These are phyloP conservation scores for Daldinia grandis DNA, from an alignment of 495 filamentous ascomycete genomes.

Conservation along the genomic window DNA sequence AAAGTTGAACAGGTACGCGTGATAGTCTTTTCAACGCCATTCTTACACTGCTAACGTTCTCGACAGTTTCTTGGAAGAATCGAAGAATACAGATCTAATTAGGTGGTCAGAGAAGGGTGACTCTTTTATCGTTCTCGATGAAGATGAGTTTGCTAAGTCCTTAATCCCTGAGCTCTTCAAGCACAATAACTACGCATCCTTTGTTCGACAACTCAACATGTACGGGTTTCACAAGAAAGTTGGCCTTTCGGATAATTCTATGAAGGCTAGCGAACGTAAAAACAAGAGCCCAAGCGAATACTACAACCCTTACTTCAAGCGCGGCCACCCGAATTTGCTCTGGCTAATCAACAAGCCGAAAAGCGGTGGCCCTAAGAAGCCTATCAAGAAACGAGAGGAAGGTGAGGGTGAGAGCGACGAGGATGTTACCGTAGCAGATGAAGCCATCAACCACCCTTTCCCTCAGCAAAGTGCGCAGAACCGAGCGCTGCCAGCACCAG, in stretches of 20 bases:
- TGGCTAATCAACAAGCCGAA: constrained; percentile 99
- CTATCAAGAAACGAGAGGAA: constrained; percentile 68
- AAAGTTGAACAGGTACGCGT: constrained; percentile 90
- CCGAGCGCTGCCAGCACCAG: constrained; percentile 45
- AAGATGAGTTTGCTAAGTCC: constrained; percentile 98
- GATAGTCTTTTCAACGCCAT: neutral
- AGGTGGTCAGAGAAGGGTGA: constrained; percentile 97
- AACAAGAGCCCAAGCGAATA: constrained; percentile 99
- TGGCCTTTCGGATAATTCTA: constrained; percentile 94
- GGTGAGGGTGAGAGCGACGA: constrained; percentile 80
- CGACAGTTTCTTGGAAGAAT: constrained; percentile 87
- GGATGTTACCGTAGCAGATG: constrained; percentile 56
- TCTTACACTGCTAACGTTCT: constrained; percentile 9
- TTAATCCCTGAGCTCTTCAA: constrained; percentile 98
- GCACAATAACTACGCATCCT: constrained; percentile 99
- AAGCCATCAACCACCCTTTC: constrained; percentile 43
- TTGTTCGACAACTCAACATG: constrained; percentile 98
- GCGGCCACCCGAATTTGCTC: constrained; percentile 88
- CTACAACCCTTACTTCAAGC: constrained; percentile 93
- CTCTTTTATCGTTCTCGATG: constrained; percentile 95
- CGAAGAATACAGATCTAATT: constrained; percentile 91
- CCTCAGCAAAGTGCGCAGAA: constrained; percentile 18
- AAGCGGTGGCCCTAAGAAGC: constrained; percentile 65
- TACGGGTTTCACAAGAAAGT: constrained; percentile 99
- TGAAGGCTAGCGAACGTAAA: constrained; percentile 95